Conservation (phyloP, 345 rosid genomes). For the Dipteronia dyeriana region DNA sequence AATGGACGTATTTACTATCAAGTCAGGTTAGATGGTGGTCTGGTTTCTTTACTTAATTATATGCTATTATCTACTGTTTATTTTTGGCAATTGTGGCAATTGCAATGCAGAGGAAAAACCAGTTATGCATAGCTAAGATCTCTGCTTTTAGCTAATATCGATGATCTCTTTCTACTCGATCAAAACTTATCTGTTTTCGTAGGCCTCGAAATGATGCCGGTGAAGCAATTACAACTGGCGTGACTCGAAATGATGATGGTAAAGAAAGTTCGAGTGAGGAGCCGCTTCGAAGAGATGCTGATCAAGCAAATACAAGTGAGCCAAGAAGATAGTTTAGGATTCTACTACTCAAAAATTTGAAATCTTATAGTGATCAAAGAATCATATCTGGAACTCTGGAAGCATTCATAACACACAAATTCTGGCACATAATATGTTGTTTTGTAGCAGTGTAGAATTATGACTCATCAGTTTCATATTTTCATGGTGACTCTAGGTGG, state of each 20-base stretch:
- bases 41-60: neutral
- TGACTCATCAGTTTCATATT: neutral
- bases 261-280: constrained; percentile 7
- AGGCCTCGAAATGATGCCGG: constrained; percentile 8
- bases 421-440: neutral
- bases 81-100: neutral
- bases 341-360: neutral
- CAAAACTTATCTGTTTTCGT: neutral
- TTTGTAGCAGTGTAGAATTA: neutral
- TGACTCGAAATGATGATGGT: neutral
- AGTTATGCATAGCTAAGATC: too few relatives aligned
- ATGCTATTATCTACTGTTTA: neutral
- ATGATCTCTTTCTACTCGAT: neutral
- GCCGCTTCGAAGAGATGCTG: neutral
- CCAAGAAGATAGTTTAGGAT: constrained; percentile 4
- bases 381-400: neutral
- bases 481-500: too few relatives aligned
- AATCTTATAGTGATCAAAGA: neutral
- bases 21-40: too few relatives aligned
- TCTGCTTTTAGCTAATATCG: neutral
- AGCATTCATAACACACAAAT: neutral
- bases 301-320: constrained; percentile 12
- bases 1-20: too few relatives aligned
- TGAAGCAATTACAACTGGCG: constrained; percentile 8
- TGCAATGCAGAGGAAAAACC: neutral